These are phyloP conservation scores for Pseudocercospora fijiensis DNA, from an alignment of 2,329 filamentous ascomycete genomes.

Conservation along the genomic window DNA sequence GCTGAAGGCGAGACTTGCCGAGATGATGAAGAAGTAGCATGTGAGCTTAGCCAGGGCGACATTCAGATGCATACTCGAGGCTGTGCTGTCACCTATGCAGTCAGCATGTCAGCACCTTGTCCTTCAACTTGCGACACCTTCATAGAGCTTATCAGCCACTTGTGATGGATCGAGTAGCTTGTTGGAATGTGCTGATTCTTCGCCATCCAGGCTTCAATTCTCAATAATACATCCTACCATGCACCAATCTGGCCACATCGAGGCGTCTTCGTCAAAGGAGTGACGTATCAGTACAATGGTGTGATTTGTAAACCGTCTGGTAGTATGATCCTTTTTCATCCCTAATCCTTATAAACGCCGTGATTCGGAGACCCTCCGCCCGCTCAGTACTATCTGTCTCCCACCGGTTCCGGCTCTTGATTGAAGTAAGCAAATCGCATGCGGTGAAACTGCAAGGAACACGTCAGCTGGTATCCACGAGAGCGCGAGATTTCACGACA, in stretches of 20 bases:
- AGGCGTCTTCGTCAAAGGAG: slow-evolving; percentile 21
- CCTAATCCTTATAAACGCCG: slow-evolving; percentile 24
- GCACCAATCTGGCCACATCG: neutral
- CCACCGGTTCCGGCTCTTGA: slow-evolving; percentile 30
- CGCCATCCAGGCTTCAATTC: slow-evolving; percentile 2
- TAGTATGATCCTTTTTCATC: slow-evolving; percentile 20
- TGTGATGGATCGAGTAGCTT: neutral
- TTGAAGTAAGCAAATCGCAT: slow-evolving; percentile 42
- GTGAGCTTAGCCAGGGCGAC: neutral
- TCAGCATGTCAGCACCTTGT: slow-evolving; percentile 8
- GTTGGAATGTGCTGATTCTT: neutral
- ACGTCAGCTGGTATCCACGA: slow-evolving; percentile 17
- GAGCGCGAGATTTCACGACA: slow-evolving; percentile 43
- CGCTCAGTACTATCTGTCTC: slow-evolving; percentile 23
- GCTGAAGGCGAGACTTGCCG: slow-evolving; percentile 50
- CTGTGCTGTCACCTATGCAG: neutral
- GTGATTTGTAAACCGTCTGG: slow-evolving; percentile 14
- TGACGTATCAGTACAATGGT: slow-evolving; percentile 22
- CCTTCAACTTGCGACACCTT: neutral
- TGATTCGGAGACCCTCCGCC: slow-evolving; percentile 10
- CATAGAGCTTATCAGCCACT: neutral
- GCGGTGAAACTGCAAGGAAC: slow-evolving; percentile 36
- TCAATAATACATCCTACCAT: slow-evolving; percentile 14
- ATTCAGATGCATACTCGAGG: neutral
- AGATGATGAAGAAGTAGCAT: slow-evolving; percentile 38